These are phyloP conservation scores for Microsporum ferrugineum DNA, from an alignment of 2,329 filamentous ascomycete species.

Conservation along the genomic window DNA sequence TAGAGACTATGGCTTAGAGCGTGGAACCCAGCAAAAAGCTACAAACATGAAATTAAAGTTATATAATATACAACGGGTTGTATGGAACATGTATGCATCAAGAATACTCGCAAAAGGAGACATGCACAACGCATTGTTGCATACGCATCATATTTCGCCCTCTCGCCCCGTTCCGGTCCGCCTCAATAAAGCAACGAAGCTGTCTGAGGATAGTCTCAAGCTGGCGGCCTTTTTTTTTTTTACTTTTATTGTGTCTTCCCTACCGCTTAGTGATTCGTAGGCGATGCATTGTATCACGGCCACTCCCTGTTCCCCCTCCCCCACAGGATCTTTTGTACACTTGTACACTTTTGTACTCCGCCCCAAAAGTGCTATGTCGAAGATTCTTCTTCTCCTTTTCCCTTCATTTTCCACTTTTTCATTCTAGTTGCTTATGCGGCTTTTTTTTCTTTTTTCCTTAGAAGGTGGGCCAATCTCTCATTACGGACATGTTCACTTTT, in stretches of 20 bases:
- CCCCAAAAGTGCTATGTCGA: not conserved
- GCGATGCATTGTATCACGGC: not conserved
- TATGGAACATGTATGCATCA: not conserved
- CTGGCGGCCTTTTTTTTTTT: not conserved
- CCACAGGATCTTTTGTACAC: conserved; percentile 1
- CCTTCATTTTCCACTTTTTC: not conserved
- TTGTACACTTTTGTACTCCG: not conserved
- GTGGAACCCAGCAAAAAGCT: not conserved
- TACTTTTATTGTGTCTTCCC: not conserved
- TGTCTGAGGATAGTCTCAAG: not conserved
- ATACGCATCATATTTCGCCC: not conserved
- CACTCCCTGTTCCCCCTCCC: not conserved
- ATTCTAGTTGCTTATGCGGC: not conserved
- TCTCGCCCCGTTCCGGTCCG: not conserved
- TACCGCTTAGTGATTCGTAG: not conserved
- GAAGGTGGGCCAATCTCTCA: not conserved
- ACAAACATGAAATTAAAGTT: not conserved
- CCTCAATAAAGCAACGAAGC: not conserved
- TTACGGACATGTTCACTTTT: not conserved
- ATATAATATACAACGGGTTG: conserved; percentile 3
- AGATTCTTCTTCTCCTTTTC: not conserved
- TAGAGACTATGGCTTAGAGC: not conserved
- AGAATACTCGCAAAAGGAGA: not conserved
- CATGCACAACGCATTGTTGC: conserved; percentile 1
- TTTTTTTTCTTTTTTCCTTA: not conserved